A percentile compares a stretch with the other conserved stretches of the same genome.
Conservation (phyloP, 202 grass and related monocot genomes). For the Hordeum pubiflorum region DNA sequence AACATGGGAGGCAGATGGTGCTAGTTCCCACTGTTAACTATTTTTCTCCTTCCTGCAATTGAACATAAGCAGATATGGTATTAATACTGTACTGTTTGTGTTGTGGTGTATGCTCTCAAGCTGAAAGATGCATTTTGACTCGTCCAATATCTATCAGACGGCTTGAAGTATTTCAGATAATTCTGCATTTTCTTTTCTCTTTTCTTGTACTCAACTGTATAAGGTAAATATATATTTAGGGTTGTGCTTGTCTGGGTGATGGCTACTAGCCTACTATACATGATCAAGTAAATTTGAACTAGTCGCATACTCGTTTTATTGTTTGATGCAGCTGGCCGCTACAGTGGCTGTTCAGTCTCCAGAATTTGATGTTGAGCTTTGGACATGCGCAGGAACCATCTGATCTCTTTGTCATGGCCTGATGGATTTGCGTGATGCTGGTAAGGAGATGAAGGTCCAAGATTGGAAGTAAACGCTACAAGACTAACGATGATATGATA, state of each 20-base stretch:
- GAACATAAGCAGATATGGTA: not conserved
- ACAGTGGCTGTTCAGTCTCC: not conserved
- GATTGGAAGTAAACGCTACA: not conserved
- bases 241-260: not conserved
- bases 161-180: not conserved
- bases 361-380: not conserved
- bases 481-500: not conserved
- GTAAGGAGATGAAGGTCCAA: not conserved
- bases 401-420: not conserved
- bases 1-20: constrained; percentile 36
- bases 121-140: not conserved
- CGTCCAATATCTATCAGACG: not conserved
- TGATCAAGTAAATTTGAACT: not conserved
- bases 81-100: not conserved
- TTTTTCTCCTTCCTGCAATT: not conserved
- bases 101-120: not conserved
- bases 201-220: not conserved
- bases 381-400: not conserved
- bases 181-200: constrained; percentile 6
- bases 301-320: not conserved
- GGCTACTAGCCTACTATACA: not conserved
- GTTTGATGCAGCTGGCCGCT: not conserved
- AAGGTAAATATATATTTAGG: not conserved
- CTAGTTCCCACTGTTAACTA: not conserved
- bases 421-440: not conserved